These are phyloP conservation scores for Arachis hypogaea DNA, from an alignment of 306 rosid genomes.

Conservation along the genomic window DNA sequence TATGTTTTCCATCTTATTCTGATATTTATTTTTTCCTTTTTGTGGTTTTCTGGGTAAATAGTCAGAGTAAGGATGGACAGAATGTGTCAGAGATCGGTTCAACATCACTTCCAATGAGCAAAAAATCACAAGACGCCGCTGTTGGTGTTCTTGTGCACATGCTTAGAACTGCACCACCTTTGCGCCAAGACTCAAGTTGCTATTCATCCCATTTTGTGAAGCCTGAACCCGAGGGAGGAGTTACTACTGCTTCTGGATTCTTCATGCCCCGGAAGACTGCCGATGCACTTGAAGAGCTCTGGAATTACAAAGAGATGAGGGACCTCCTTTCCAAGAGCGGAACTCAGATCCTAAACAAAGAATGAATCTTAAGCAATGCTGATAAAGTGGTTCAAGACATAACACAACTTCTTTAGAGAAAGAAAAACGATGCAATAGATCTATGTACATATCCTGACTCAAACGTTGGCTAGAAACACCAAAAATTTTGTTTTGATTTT, in stretches of 20 bases:
- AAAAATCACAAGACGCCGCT: conserved; percentile 86
- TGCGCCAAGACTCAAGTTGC: conserved; percentile 71
- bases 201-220: conserved; percentile 62
- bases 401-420: conserved; percentile 18
- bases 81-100: conserved; percentile 47
- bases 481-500: not conserved
- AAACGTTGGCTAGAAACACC: conserved; percentile 36
- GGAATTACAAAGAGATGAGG: conserved; percentile 57
- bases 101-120: conserved; percentile 44
- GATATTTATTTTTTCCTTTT: conserved; percentile 5
- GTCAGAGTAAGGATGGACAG: conserved; percentile 54
- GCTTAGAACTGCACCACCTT: conserved; percentile 89
- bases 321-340: conserved; percentile 67
- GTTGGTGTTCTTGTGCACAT: conserved; percentile 85
- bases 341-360: conserved; percentile 43
- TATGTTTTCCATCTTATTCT: conserved; percentile 29
- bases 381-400: conserved; percentile 7
- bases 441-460: conserved; percentile 48
- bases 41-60: conserved; percentile 42
- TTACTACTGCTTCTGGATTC: conserved; percentile 66
- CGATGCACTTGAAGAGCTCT: conserved; percentile 64
- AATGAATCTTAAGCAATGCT: conserved; percentile 44
- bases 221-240: conserved; percentile 61
- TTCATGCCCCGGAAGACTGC: conserved; percentile 55
- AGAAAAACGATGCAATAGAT: conserved; percentile 23